phyloP scores from a whole-genome alignment of 2,329 filamentous ascomycete genomes.

The Fusarium concolor region DNA sequence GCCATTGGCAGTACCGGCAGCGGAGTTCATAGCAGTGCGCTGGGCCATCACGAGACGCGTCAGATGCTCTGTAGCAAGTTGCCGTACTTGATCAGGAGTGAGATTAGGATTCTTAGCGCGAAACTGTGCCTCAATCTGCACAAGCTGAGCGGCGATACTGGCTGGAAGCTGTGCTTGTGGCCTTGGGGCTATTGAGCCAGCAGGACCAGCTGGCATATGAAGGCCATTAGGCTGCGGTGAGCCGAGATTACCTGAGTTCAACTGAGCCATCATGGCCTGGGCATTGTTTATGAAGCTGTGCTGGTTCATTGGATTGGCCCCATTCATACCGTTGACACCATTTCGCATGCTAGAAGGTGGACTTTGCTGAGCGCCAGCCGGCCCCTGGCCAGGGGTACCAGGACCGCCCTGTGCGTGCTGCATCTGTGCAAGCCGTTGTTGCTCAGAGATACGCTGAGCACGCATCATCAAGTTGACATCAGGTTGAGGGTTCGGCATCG shows the following conservation, averaged over 20 bases:
- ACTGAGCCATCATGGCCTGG: slow-evolving; percentile 65
- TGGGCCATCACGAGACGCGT: slow-evolving; percentile 61
- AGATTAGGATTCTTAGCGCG: slow-evolving; percentile 63
- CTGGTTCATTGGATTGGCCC: slow-evolving; percentile 60
- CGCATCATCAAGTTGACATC: slow-evolving; percentile 71
- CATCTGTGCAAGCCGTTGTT: slow-evolving; percentile 67
- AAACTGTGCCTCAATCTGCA: slow-evolving; percentile 64
- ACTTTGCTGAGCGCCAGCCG: slow-evolving; percentile 51
- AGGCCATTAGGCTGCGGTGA: slow-evolving; percentile 60
- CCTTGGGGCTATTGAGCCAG: slow-evolving; percentile 58
- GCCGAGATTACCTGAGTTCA: slow-evolving; percentile 56
- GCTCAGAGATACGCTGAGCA: slow-evolving; percentile 74
- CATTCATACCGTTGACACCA: slow-evolving; percentile 47
- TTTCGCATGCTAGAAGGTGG: slow-evolving; percentile 59
- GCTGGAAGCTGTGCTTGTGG: slow-evolving; percentile 59
- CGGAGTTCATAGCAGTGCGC: slow-evolving; percentile 66
- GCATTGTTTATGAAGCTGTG: slow-evolving; percentile 65
- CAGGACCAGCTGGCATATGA: slow-evolving; percentile 59
- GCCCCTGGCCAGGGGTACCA: slow-evolving; percentile 50
- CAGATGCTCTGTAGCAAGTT: slow-evolving; percentile 64
- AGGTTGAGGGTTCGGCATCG: slow-evolving; percentile 56
- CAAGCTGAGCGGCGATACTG: slow-evolving; percentile 61
- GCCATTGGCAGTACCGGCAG: slow-evolving; percentile 59
- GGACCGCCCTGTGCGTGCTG: slow-evolving; percentile 55
- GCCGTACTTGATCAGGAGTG: slow-evolving; percentile 61